Conservation (phyloP, 2,329 filamentous ascomycete genomes). For the Venturia nashicola region DNA sequence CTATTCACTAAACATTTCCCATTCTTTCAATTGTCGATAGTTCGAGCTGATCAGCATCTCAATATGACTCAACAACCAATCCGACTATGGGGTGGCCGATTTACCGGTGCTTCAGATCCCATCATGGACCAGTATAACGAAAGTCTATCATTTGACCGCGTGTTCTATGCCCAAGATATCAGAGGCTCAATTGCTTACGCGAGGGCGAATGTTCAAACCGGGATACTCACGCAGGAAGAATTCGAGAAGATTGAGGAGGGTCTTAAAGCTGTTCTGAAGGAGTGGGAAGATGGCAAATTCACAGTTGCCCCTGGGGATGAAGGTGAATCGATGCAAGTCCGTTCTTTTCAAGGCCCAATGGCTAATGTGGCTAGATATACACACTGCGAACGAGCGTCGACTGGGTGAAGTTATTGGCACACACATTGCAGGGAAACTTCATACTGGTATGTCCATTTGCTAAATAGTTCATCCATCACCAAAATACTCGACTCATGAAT, state of each 20-base stretch:
- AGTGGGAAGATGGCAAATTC: conserved; percentile 23
- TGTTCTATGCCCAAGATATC: conserved; percentile 71
- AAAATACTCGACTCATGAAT: neutral
- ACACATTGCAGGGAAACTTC: conserved; percentile 74
- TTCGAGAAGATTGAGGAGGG: conserved; percentile 64
- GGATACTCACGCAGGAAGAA: conserved; percentile 61
- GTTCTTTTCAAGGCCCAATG: neutral
- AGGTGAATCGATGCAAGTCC: neutral
- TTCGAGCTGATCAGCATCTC: neutral
- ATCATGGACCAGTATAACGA: conserved; percentile 81
- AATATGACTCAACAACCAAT: neutral
- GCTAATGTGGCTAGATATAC: conserved; percentile 33
- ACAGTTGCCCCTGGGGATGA: conserved; percentile 1
- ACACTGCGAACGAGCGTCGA: conserved; percentile 41
- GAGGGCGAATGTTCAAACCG: conserved; percentile 61
- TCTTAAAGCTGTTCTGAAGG: conserved; percentile 44
- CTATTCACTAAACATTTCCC: neutral
- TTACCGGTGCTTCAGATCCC: conserved; percentile 52
- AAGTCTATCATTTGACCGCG: conserved; percentile 65
- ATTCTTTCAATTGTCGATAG: neutral
- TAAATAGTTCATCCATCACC: too few relatives aligned
- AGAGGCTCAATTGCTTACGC: conserved; percentile 71
- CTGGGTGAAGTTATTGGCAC: conserved; percentile 75
- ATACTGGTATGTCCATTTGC: conserved; percentile 40
- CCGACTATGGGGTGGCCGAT: conserved; percentile 46